Evolutionary conservation across 495 filamentous ascomycete genomes (phyloP), one percentile per base, ranked within the genome.

Genomic region (Penicillium macrosclerotiorum): DNA sequence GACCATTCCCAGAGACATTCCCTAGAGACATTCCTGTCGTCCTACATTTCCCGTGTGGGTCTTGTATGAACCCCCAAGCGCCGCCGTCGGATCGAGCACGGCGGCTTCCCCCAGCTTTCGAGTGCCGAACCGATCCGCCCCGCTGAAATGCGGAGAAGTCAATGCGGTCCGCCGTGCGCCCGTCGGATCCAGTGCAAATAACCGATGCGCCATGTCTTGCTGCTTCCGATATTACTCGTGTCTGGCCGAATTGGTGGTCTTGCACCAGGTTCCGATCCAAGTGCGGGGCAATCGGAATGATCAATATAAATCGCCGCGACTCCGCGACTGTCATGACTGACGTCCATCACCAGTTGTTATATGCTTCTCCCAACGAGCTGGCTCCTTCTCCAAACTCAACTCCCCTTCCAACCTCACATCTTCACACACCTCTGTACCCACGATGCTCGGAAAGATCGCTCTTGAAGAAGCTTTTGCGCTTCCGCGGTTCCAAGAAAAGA

Each of bases 381-480:
- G 23, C 20, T 19, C 22, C 14, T 19, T 26, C 33, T 46, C 14
- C 7, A 31, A 16, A 30, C n/a, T 1, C 34, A 17, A 17, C 22
- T 19, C 3, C 8, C 13, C 12, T 8, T 20, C 25, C 3, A 11
- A n/a, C 5, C 16, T 22, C n/a, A 2, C 35, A 39, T 19, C 23
- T 19, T 31, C 16, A 32, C 37, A 37, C 30, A 30, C 26, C 8
- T 6, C 29, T 18, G 53, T 18, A 24, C 9, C 23, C 47, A 72
- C 38, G 18, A 78, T 78, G 75, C 62, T 75, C 16, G 72, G 72
- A 36, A 78, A 78, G 40, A 69, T 78, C 42, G 69, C 72, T 11
- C 68, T 78, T 17, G 75, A 78, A 57, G 75, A 78, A 60, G 72
- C 72, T 36, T 78, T 73, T 32, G 69, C 67, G 36, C 64, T 78